A percentile compares a stretch with the other conserved stretches of the same genome.
phyloP scores from a whole-genome alignment of 768 basidiomycete genomes.

The Tephrocybe sp. region DNA sequence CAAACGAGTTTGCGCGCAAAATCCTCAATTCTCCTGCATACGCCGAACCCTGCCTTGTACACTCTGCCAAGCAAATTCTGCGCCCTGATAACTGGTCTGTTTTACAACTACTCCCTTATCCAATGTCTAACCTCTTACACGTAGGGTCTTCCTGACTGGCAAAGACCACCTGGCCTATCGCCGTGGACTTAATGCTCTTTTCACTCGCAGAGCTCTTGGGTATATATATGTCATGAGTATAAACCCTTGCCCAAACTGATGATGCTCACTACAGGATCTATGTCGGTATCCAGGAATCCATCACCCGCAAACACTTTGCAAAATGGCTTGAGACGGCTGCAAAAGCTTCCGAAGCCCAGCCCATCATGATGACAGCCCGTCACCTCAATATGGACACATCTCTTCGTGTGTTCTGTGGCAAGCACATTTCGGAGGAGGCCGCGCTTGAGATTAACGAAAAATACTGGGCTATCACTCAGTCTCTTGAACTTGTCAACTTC shows the following conservation, averaged over 20 bases:
- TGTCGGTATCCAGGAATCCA: slow-evolving; percentile 75
- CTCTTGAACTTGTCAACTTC: slow-evolving; percentile 98
- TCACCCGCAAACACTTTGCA: slow-evolving; percentile 73
- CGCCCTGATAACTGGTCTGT: slow-evolving; percentile 82
- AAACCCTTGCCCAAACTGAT: slow-evolving; percentile 2
- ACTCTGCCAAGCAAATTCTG: slow-evolving; percentile 86
- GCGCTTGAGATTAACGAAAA: slow-evolving; percentile 82
- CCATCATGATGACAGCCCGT: slow-evolving; percentile 90
- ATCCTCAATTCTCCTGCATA: slow-evolving; percentile 92
- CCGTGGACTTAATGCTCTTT: slow-evolving; percentile 83
- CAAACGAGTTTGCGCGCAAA: slow-evolving; percentile 90
- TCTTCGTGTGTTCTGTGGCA: slow-evolving; percentile 91
- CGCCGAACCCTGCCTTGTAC: slow-evolving; percentile 92
- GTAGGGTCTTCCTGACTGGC: slow-evolving; percentile 95
- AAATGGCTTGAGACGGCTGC: slow-evolving; percentile 66
- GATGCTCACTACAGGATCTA: slow-evolving; percentile 69
- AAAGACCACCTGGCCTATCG: slow-evolving; percentile 94
- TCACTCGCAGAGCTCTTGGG: slow-evolving; percentile 93
- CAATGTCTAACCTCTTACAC: slow-evolving; percentile 1
- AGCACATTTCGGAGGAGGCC: slow-evolving; percentile 80
- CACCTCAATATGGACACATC: slow-evolving; percentile 97
- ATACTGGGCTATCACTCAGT: slow-evolving; percentile 94
- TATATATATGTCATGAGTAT: slow-evolving; percentile 31
- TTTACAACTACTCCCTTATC: not conserved
- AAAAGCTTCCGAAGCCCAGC: slow-evolving; percentile 44